These are phyloP conservation scores for Eragrostis tef DNA, from an alignment of 202 grass and related monocot genomes.

Conservation along the genomic window DNA sequence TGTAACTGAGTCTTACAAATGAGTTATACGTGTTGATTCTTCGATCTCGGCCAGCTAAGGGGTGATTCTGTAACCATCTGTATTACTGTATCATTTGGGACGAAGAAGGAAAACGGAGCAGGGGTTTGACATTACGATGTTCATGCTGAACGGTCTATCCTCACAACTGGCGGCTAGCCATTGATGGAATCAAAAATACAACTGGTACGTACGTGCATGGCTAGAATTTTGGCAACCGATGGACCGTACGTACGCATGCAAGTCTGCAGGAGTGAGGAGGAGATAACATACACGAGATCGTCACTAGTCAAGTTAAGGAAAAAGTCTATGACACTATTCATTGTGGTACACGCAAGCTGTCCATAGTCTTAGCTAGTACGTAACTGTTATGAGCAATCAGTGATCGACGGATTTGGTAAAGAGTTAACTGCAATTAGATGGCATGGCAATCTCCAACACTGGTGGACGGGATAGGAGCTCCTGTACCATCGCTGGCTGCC, in stretches of 20 bases:
- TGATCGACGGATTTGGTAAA: background rate
- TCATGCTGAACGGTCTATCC: background rate
- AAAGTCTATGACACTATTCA: background rate
- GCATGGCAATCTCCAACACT: background rate
- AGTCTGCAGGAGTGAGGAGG: background rate
- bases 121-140: background rate
- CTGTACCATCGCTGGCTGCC: too few species aligned
- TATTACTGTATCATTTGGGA: too few species aligned
- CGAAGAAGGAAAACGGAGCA: too few species aligned
- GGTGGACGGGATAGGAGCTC: too few species aligned
- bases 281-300: background rate
- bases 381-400: background rate
- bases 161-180: background rate
- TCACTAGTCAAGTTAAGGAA: conserved; percentile 13
- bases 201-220: background rate
- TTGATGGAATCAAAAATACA: background rate
- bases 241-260: background rate
- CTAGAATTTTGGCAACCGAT: background rate
- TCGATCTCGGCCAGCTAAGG: background rate
- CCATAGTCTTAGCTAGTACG: background rate
- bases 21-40: background rate
- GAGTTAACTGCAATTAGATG: background rate
- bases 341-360: background rate
- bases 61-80: too few species aligned
- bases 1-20: background rate